Evolutionary conservation across 2,329 filamentous ascomycete species (phyloP), one percentile per base, ranked within the genome.

Genomic region (Truncatella angustata): DNA sequence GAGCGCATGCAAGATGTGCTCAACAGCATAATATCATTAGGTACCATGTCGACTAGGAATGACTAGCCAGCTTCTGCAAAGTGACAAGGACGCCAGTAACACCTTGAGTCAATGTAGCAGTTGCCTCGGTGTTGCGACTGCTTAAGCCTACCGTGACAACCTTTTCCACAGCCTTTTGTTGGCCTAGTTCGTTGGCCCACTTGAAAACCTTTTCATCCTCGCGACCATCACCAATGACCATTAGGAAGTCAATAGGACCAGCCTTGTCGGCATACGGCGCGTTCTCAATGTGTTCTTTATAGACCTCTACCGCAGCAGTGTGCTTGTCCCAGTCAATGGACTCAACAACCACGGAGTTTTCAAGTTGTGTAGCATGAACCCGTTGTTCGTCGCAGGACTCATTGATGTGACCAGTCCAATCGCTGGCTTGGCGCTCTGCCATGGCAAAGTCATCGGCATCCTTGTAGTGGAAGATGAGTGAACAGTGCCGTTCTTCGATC

Each of bases 331-430:
- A 95, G 65, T 91, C 86, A 37, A 88, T 80, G 4, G 91, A 88
- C 67, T 96, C 92, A 14, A 97, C 90, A 10, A 92, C 78, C 47
- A 97, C 85, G 37, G 86, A 88, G 28, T 90, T 85, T 52, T 94
- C 89, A 12, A 90, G 76, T 1, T 89, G 87, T 16, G 96, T 82
- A 4, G 93, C 93, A 64, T 91, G 90, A 4, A 97, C 88, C 28
- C 85, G 82, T 70, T 95, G 90, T 51, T 81, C 83, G 65, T 91
- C 87, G 66, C 91, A 96, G 0, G 91, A 89, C 65, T 96, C 92
- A 65, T 97, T 97, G 76, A 97, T 94, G 63, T 97, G 92, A 56
- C 90, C 92, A 0, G 91, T 91, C 64, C 91, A 96, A 66, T 97
- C 93, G 18, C 87, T 88, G 0, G 91, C 93, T 62, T 92, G 88